phyloP scores from a whole-genome alignment of 106 monocot species.

The Platanthera guangdongensis region DNA sequence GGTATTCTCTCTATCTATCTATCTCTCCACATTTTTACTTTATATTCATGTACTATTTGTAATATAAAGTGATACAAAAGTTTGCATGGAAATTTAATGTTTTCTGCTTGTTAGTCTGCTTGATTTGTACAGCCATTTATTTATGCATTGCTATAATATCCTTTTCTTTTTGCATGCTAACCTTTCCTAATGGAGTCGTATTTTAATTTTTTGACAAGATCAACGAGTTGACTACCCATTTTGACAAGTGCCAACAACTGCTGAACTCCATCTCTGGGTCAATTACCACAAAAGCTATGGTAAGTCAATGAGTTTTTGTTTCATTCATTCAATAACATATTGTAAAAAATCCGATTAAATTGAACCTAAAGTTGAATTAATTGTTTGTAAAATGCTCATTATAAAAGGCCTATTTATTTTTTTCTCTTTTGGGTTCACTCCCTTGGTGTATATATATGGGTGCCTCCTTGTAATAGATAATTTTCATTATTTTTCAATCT shows the following conservation, averaged over 20 bases:
- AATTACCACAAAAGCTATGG: constrained; percentile 38
- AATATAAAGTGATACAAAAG: neutral
- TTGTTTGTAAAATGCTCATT: too few species aligned
- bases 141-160: neutral
- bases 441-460: too few species aligned
- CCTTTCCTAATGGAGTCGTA: neutral
- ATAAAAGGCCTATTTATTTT: too few species aligned
- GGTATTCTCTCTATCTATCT: constrained; percentile 28
- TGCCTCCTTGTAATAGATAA: too few species aligned
- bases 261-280: constrained; percentile 62
- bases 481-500: too few species aligned
- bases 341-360: too few species aligned
- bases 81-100: neutral
- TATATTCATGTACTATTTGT: neutral
- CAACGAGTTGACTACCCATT: constrained; percentile 47
- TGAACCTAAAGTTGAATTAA: too few species aligned
- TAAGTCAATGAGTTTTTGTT: constrained; percentile 20
- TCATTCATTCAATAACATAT: neutral
- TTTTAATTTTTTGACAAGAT: constrained; percentile 24
- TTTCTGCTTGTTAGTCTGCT: neutral
- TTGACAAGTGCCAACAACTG: constrained; percentile 66
- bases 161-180: neutral
- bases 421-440: too few species aligned
- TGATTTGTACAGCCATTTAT: neutral
- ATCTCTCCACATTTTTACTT: constrained; percentile 1